Conservation (phyloP, 768 basidiomycete species). For the Zangia roseola region DNA sequence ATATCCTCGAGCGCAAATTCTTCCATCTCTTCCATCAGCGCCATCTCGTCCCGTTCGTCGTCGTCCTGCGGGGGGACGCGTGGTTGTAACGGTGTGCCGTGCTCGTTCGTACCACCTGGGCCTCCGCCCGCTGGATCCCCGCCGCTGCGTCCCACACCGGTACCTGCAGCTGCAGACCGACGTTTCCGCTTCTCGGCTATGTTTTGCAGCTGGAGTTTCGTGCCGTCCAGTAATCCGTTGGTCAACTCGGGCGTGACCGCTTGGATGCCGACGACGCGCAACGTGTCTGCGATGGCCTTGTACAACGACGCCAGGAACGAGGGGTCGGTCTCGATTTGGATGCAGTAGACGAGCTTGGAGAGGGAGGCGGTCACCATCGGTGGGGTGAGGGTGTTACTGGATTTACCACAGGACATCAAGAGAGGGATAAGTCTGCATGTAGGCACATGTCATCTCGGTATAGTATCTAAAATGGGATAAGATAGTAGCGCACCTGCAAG, state of each 20-base stretch:
- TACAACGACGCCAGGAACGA: conserved; percentile 78
- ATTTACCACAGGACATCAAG: conserved; percentile 66
- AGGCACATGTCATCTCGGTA: not conserved
- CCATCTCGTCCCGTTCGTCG: conserved; percentile 68
- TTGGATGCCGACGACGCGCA: conserved; percentile 56
- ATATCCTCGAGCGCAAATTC: conserved; percentile 82
- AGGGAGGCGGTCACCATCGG: conserved; percentile 71
- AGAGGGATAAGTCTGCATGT: conserved; percentile 63
- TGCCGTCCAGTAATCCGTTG: conserved; percentile 60
- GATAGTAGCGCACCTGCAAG: conserved; percentile 57
- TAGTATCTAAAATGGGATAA: not conserved
- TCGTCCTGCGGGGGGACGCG: conserved; percentile 15
- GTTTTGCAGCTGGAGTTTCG: conserved; percentile 65
- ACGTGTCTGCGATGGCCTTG: conserved; percentile 62
- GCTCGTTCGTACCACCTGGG: no score
- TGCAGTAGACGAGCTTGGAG: conserved; percentile 59
- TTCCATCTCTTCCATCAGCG: conserved; percentile 77
- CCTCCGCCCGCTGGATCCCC: no score
- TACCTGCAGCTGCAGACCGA: conserved; percentile 32
- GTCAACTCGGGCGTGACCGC: conserved; percentile 54
- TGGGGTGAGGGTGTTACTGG: conserved; percentile 59
- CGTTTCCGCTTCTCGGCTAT: conserved; percentile 68
- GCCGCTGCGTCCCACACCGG: not conserved
- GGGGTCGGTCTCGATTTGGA: conserved; percentile 66
- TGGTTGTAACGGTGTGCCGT: not conserved